phyloP scores from a whole-genome alignment of 352 stramenopile species.

The Blastocystis sp. region DNA sequence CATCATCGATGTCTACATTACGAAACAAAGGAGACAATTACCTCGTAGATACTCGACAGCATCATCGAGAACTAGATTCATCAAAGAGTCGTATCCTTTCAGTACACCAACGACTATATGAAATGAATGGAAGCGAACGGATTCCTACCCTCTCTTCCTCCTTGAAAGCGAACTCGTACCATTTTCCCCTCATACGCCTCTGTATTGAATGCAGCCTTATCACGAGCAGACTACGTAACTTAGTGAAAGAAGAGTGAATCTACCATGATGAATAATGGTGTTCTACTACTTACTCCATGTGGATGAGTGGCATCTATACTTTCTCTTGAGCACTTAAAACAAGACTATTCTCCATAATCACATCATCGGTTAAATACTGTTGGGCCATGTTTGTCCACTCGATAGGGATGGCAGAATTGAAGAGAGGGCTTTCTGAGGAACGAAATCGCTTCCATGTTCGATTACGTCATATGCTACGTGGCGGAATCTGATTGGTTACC shows the following conservation, averaged over 20 bases:
- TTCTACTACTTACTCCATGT: too few species aligned
- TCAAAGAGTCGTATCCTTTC: conserved; percentile 86
- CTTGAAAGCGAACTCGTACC: conserved; percentile 84
- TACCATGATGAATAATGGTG: too few species aligned
- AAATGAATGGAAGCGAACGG: background rate
- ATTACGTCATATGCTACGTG: conserved; percentile 25
- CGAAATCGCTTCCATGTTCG: background rate
- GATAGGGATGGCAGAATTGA: too few species aligned
- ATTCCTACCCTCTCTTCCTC: conserved; percentile 70
- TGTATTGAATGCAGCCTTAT: too few species aligned
- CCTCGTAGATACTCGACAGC: conserved; percentile 82
- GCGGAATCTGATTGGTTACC: background rate
- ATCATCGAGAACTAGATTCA: conserved; percentile 90
- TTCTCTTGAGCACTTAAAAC: too few species aligned
- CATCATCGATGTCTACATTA: conserved; percentile 72
- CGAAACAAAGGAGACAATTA: conserved; percentile 22
- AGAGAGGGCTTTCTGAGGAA: background rate
- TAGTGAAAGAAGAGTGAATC: too few species aligned
- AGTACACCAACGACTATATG: conserved; percentile 72
- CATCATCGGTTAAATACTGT: too few species aligned
- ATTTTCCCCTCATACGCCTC: conserved; percentile 79
- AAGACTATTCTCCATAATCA: too few species aligned
- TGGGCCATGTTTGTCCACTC: too few species aligned
- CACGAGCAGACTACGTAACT: too few species aligned
- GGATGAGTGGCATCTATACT: too few species aligned